Percentiles rank a stretch among this genome's conserved stretches.
Evolutionary conservation across 345 rosid genomes (phyloP).

Genomic region (Nasturtium officinale): DNA sequence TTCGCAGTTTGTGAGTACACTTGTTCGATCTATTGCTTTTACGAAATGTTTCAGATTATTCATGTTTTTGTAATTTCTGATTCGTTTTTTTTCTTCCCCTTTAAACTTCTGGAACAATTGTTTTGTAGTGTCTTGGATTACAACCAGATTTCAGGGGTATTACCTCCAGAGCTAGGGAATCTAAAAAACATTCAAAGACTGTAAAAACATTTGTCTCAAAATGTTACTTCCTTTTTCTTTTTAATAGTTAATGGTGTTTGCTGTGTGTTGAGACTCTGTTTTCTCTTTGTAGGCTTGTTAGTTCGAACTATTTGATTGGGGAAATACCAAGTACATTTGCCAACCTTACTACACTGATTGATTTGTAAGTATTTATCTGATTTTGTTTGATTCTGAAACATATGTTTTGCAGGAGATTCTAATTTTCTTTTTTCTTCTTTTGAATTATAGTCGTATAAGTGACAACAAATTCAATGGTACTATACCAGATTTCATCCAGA

Average conservation of each 20-base stretch:
- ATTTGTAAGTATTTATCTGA: slow-evolving; percentile 46
- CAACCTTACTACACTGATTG: slow-evolving; percentile 46
- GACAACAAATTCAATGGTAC: slow-evolving; percentile 57
- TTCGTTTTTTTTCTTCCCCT: background rate
- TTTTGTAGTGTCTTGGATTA: slow-evolving; percentile 41
- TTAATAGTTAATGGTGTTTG: background rate
- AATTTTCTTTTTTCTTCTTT: background rate
- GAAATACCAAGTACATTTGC: slow-evolving; percentile 55
- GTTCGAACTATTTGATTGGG: slow-evolving; percentile 58
- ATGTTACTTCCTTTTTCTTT: no score
- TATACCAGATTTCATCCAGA: slow-evolving; percentile 60
- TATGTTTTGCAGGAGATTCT: background rate
- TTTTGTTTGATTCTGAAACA: background rate
- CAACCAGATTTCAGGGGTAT: slow-evolving; percentile 47
- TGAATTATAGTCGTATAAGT: slow-evolving; percentile 48
- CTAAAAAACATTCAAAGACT: slow-evolving; percentile 23
- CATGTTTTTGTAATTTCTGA: background rate
- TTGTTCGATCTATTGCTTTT: background rate
- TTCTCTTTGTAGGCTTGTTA: slow-evolving; percentile 42
- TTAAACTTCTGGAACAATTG: background rate
- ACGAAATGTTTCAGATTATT: background rate
- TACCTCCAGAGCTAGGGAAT: slow-evolving; percentile 54
- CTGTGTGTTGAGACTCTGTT: slow-evolving; percentile 20
- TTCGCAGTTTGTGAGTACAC: slow-evolving; percentile 47
- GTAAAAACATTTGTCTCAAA: slow-evolving; percentile 23